Base-by-base conservation (phyloP, 1,139 yeast genomes). In the Hyphopichia buzzinii region DNA sequence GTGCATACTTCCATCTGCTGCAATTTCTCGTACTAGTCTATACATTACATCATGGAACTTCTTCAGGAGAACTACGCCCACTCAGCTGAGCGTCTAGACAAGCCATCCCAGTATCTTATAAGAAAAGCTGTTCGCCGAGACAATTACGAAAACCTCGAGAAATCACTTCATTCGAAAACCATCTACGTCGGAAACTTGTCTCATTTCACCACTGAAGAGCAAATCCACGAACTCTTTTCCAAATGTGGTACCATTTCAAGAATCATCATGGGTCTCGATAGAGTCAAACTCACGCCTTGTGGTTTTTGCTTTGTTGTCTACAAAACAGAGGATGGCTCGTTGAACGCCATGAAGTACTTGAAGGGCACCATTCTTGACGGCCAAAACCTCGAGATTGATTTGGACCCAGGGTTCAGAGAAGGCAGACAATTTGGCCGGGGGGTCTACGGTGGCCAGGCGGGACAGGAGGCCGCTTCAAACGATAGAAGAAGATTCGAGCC, bases 381-480 rank as follows among this genome's bases (percentile, higher is more conserved):
- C 35, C 80, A 87, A 42, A 69, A 71, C 21, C 74, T 90, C 47
- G 81, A 85, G 32, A 84, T 90, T 33, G 98, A 90, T 59, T 67
- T 92, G 49, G 98, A 90, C 55, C 96, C 97, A 0, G 98, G 98
- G 0, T 90, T 90, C 56, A 77, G 76, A 46, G 97, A 90, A 50
- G 97, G 97, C 1, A 72, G 98, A 48, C 97, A 92, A 55, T 90
- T 81, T 55, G 97, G 97, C 12, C 74, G 98, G 49, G 97, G 97
- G 31, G 74, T 76, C 19, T 80, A 79, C 45, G 97, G 97, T 36
- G 97, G 96, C 1, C 98, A 92, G 59, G 74, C 68, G 1, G 50
- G 65, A 31, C 73, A 66, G 34, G 76, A 70, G 47, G 54, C 51
- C 13, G 54, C 54, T 17, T 52, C 46, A 27, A 57, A 53, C 13